phyloP scores from a whole-genome alignment of 768 basidiomycete species.

The Pisolithus tinctorius region DNA sequence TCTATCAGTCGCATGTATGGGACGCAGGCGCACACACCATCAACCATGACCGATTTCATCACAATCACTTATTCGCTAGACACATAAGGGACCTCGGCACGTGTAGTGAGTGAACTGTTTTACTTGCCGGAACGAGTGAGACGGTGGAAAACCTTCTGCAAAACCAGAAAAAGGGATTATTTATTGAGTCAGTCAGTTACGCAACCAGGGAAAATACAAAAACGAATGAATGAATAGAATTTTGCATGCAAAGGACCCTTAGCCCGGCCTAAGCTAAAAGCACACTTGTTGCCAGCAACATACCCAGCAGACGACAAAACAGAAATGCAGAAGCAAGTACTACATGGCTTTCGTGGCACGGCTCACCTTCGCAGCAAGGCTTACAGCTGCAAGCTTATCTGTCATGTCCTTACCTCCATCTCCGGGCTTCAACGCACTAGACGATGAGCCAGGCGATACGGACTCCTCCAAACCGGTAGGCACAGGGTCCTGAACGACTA shows the following conservation, averaged over 20 bases:
- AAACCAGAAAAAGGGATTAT: constrained; percentile 10
- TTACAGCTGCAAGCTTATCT: constrained; percentile 22
- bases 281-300: background rate
- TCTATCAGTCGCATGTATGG: background rate
- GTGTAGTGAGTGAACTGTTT: background rate
- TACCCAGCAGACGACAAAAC: background rate
- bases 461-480: background rate
- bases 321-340: constrained; percentile 1
- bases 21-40: background rate
- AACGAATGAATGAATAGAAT: background rate
- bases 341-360: constrained; percentile 8
- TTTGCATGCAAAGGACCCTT: background rate
- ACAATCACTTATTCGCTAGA: background rate
- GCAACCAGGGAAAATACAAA: background rate
- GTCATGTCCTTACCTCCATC: constrained; percentile 15
- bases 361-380: constrained; percentile 27
- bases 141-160: constrained; percentile 24
- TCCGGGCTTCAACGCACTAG: background rate
- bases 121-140: constrained; percentile 19
- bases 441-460: background rate
- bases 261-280: background rate
- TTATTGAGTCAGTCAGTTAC: constrained; percentile 16
- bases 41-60: background rate
- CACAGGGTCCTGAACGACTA: background rate
- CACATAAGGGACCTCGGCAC: background rate